Conservation (phyloP, 2,329 filamentous ascomycete species). For the Trichoderma sp. region DNA sequence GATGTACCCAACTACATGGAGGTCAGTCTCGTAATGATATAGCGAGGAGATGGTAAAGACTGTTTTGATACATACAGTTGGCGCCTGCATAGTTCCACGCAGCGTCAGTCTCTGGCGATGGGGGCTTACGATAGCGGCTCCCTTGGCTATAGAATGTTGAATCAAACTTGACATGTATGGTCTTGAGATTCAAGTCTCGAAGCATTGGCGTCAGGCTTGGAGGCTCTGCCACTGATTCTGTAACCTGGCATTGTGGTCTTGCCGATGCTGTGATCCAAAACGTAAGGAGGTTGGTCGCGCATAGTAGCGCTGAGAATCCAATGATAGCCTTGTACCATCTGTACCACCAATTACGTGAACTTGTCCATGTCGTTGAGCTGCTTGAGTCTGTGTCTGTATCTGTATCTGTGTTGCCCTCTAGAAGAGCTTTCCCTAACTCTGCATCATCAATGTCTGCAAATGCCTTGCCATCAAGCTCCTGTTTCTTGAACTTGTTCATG, state of each 20-base stretch:
- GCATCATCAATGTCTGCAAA: conserved; percentile 1
- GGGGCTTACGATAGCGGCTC: background rate
- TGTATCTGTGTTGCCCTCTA: background rate
- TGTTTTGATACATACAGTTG: background rate
- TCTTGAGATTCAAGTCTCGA: background rate
- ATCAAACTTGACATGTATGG: background rate
- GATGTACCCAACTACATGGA: background rate
- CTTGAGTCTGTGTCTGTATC: conserved; percentile 1
- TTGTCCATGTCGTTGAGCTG: background rate
- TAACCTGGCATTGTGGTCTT: background rate
- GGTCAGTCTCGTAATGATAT: background rate
- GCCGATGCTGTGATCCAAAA: conserved; percentile 4
- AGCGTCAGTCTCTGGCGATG: background rate
- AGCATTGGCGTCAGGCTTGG: background rate
- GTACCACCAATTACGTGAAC: background rate
- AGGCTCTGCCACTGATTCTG: background rate
- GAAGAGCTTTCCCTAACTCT: background rate
- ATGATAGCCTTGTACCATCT: background rate
- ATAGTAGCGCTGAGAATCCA: background rate
- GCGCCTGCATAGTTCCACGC: background rate
- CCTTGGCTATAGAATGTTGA: background rate
- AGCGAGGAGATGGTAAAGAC: background rate
- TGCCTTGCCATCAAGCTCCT: background rate
- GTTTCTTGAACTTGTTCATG: background rate
- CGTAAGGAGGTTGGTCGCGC: background rate